Base-by-base conservation (phyloP, 306 rosid species). In the Adenanthera pavonina region DNA sequence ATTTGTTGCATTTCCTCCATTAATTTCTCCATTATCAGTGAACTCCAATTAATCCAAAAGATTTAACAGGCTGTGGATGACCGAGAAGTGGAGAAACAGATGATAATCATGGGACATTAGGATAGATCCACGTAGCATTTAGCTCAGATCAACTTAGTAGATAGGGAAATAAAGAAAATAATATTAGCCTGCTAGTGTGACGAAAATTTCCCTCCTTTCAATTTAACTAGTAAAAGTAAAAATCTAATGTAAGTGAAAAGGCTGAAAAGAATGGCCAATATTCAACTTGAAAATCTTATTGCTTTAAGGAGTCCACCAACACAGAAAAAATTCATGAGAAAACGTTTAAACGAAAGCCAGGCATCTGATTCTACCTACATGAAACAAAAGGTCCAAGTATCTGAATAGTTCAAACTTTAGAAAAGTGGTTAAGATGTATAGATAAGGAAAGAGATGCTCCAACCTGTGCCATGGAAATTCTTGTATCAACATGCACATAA, bases 401-500 rank as follows among this genome's bases (percentile, higher is more conserved):
- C 54, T 19, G 74, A 69, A 69, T 20, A 44, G 10, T 44, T 10
- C 35, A 43, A 33, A 20, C 54, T 44, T 69, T 2, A 7, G 16
- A 69, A 69, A 44, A 44, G 74, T 13, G 20, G 49, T 20, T 5
- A 36, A 25, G 54, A 69, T 19, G 74, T 11, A 69, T 12, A 44
- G 73, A 68, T 43, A 68, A 68, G 51, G 73, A 43, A 33, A 68
- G 25, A 43, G 53, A 69, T 44, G 38, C 38, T 69, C 53, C 74
- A 69, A 41, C 10, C 74, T 6, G 17, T 69, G 43, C 52, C 73
- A 46, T 56, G 47, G 51, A 10, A 86, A 60, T 80, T 74, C 5
- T 4, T 54, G n/a, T 2, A 81, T 62, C 71, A 16, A 73, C 80
- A 75, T 52, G 80, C 81, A 51, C 69, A 85, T 79, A 79, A 30